Base-by-base conservation (phyloP, 768 basidiomycete genomes). In the Grammothele lineata region DNA sequence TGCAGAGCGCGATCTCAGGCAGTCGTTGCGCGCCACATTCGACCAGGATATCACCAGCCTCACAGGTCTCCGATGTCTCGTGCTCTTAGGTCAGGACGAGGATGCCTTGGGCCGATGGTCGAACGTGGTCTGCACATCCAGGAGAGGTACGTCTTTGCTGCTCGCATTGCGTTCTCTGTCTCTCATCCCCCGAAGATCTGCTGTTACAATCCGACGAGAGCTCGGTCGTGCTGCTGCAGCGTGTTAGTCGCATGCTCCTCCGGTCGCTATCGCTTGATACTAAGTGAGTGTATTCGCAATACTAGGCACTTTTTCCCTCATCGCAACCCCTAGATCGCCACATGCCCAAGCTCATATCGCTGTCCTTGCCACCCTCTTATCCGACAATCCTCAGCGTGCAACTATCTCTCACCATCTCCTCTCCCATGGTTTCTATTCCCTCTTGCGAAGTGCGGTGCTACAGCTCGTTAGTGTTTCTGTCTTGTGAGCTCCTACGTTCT, bases 181-280 rank as follows among this genome's bases (percentile, higher is more conserved):
- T 32, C 15, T 48, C 19, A 51, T n/a, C 30, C 27, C 10, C 33
- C 14, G 4, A 47, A 63, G 60, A 53, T 23, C 33, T 52, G 12
- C 51, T 62, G 3, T 0, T 24, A 1, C 46, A 57, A 41, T 42
- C 42, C 6, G 56, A 61, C 17, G 60, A 62, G 7, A 81, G 76
- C 50, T 88, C 85, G 85, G 54, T 78, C n/a, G 71, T 79, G 3
- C 72, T 90, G 14, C 67, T 87, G 6, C 68, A 73, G 19, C 76
- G 74, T 51, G 61, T 71, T 0, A 59, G 71, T 7, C 37, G 79
- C 15, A 58, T 80, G 17, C 63, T 90, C 0, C 66, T 89, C 21
- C 62, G 61, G 33, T 78, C 80, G 0, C 62, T 81, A 1, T 72
- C 85, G 1, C 63, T 54, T 3, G 55, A 62, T 10, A 74, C 81